Evolutionary conservation across 2,329 filamentous ascomycete species (phyloP).

Genomic region (Bipolaris cookei): DNA sequence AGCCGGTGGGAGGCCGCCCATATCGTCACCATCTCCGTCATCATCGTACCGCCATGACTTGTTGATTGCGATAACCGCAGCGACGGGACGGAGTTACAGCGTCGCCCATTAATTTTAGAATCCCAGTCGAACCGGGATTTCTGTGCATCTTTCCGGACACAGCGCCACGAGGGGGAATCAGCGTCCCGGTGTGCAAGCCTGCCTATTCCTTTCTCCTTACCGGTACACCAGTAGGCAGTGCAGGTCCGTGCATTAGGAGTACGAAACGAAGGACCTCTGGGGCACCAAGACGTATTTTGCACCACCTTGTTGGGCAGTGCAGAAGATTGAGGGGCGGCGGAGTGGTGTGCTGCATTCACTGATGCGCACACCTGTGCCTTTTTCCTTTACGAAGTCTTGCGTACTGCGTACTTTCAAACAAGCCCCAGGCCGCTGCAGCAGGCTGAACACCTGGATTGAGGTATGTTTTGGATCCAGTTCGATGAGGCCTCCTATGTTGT

Average conservation of each 20-base stretch:
- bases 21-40: conserved; percentile 5
- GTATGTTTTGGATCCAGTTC: conserved; percentile 11
- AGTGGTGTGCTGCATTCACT: conserved; percentile 38
- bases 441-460: conserved; percentile 17
- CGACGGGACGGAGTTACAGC: not conserved
- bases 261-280: conserved; percentile 31
- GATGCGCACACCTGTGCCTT: conserved; percentile 40
- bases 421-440: conserved; percentile 39
- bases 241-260: conserved; percentile 18
- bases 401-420: conserved; percentile 29
- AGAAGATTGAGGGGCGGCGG: conserved; percentile 35
- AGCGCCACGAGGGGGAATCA: not conserved
- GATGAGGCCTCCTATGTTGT: not conserved
- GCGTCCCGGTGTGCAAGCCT: conserved; percentile 1
- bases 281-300: conserved; percentile 9
- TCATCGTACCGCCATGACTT: not conserved
- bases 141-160: not conserved
- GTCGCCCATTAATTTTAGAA: not conserved
- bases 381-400: conserved; percentile 22
- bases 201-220: conserved; percentile 18
- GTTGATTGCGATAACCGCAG: conserved; percentile 4
- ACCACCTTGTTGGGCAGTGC: conserved; percentile 33
- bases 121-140: too few species aligned
- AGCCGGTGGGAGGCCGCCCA: conserved; percentile 16
- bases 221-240: conserved; percentile 31